These are phyloP conservation scores for Pseudocercospora cruenta DNA, from an alignment of 2,329 filamentous ascomycete species.

Conservation along the genomic window DNA sequence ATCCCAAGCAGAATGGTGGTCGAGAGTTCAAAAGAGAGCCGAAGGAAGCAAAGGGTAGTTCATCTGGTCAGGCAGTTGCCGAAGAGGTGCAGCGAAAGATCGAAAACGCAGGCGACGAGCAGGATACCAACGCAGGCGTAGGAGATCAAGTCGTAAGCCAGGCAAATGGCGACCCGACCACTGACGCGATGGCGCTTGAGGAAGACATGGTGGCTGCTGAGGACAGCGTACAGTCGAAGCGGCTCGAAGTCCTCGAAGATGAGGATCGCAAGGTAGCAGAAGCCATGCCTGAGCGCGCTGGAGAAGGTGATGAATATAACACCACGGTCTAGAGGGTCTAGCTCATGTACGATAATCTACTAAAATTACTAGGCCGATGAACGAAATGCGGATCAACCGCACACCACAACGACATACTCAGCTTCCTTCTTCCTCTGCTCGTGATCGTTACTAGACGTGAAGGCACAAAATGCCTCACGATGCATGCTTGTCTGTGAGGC, in stretches of 20 bases:
- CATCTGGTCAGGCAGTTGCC: slow-evolving; percentile 26
- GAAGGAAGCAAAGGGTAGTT: slow-evolving; percentile 20
- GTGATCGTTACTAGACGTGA: background rate
- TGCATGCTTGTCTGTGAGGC: background rate
- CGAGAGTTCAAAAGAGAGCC: slow-evolving; percentile 11
- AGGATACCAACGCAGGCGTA: slow-evolving; percentile 17
- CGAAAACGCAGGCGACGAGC: slow-evolving; percentile 25
- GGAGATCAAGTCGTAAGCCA: slow-evolving; percentile 10
- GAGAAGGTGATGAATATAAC: slow-evolving; percentile 52
- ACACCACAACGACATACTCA: background rate
- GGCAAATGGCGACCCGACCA: slow-evolving; percentile 14
- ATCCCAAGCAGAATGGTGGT: slow-evolving; percentile 28
- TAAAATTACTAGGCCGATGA: background rate
- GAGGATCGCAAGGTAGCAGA: slow-evolving; percentile 42
- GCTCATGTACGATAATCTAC: background rate
- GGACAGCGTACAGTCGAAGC: slow-evolving; percentile 44
- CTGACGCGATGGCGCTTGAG: slow-evolving; percentile 36
- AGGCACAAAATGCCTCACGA: background rate
- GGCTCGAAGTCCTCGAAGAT: slow-evolving; percentile 45
- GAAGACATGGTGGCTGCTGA: slow-evolving; percentile 45
- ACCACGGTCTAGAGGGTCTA: slow-evolving; percentile 47
- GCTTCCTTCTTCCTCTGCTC: background rate
- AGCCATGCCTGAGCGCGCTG: slow-evolving; percentile 49
- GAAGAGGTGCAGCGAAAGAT: slow-evolving; percentile 23
- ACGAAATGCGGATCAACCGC: background rate